Base-by-base conservation (phyloP, 139 green algal species). In the Edaphochlamys debaryana region DNA sequence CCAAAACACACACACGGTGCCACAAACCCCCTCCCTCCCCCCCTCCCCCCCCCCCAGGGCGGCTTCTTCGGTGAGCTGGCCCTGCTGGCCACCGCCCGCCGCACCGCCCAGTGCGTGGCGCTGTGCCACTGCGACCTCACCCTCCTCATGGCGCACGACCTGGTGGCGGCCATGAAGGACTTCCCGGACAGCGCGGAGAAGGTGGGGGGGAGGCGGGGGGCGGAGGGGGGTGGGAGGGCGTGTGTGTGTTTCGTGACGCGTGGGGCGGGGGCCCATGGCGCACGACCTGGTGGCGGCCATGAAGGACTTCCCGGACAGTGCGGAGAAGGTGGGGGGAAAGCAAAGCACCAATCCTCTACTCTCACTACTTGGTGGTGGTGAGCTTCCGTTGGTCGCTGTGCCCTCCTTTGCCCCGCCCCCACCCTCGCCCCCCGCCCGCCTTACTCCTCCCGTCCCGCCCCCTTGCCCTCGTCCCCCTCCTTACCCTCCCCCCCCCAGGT, bases 51-150 rank as follows among this genome's bases (percentile, higher is more conserved):
- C 50, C 9, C 6, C 50, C 50, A 58, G 50, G 89, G 89, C 50
- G 86, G 86, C 40, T 92, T 86, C 80, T 94, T 94, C 82, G 91
- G 91, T 17, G 91, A 94, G 82, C 85, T 93, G 30, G 89, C 86
- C 30, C 74, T 94, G 84, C 80, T 94, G 69, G 86, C 89, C 63
- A 92, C 89, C 15, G 84, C 89, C 13, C 86, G 89, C 56, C 87
- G 91, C 54, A 93, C 89, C 32, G 91, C 89, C 11, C 79, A 87
- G 23, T 94, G 91, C 71, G 73, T 86, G 40, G 83, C 89, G n/a
- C 69, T 94, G 27, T 87, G 60, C 25, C 68, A 91, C 69, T 93
- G 89, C 79, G 91, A 94, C 82, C 63, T 94, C 32, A 76, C 85
- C 23, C 66, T 92, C 63, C 80, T 94, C 7, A 80, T 67, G 36